These are phyloP conservation scores for Lasiodiplodia sp. DNA, from an alignment of 2,329 filamentous ascomycete species.

Conservation along the genomic window DNA sequence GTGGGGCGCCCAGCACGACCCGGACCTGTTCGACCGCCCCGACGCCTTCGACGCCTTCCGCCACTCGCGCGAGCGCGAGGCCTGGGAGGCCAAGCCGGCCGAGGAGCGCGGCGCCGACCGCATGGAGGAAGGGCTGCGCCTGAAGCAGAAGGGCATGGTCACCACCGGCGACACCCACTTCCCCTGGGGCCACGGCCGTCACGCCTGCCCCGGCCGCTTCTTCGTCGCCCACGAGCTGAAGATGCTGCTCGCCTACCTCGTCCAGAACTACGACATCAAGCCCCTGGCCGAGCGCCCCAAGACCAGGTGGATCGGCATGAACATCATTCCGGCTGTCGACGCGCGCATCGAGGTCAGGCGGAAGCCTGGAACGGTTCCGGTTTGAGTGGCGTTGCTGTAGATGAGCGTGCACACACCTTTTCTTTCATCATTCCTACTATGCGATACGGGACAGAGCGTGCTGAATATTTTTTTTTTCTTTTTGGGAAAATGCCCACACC, in stretches of 20 bases:
- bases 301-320: constrained; percentile 27
- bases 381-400: neutral
- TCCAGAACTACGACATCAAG: constrained; percentile 33
- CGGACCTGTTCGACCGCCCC: constrained; percentile 38
- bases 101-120: neutral
- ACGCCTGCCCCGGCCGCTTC: constrained; percentile 39
- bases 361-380: constrained; percentile 4
- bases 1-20: constrained; percentile 46
- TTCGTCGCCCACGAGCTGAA: constrained; percentile 32
- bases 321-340: constrained; percentile 9
- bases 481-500: neutral
- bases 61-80: constrained; percentile 38
- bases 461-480: too few relatives aligned
- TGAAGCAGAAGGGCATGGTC: constrained; percentile 34
- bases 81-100: constrained; percentile 19
- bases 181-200: constrained; percentile 41
- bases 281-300: constrained; percentile 27
- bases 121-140: constrained; percentile 5
- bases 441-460: neutral
- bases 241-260: constrained; percentile 33
- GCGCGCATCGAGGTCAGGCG: constrained; percentile 18
- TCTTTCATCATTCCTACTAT: neutral
- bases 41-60: constrained; percentile 42
- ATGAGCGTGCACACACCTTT: too few relatives aligned
- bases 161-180: constrained; percentile 38